Conservation (phyloP, 805 yeast genomes). For the Metschnikowia lunata region DNA sequence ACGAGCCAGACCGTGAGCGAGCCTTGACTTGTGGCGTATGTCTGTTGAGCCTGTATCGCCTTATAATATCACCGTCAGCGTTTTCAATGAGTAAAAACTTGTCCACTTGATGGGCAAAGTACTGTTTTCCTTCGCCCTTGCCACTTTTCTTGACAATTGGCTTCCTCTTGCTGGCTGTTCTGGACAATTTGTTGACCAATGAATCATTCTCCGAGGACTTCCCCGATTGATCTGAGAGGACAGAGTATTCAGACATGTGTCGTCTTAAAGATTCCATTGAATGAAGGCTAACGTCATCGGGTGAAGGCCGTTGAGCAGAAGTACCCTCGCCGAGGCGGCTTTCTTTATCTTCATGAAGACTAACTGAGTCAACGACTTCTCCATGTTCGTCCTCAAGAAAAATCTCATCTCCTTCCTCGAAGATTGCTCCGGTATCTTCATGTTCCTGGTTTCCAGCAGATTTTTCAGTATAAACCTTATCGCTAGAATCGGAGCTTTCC, state of each 20-base stretch:
- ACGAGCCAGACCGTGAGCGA: slow-evolving; percentile 37
- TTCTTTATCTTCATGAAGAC: slow-evolving; percentile 13
- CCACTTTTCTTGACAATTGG: slow-evolving; percentile 30
- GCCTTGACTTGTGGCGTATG: slow-evolving; percentile 27
- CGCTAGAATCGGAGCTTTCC: background rate
- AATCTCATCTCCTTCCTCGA: slow-evolving; percentile 63
- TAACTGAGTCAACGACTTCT: slow-evolving; percentile 63
- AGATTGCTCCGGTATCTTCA: slow-evolving; percentile 27
- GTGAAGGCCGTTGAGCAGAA: background rate
- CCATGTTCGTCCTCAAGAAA: slow-evolving; percentile 83
- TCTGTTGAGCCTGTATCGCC: slow-evolving; percentile 70
- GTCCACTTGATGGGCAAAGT: slow-evolving; percentile 73
- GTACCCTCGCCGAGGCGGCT: background rate
- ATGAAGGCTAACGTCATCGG: slow-evolving; percentile 31
- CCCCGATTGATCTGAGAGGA: slow-evolving; percentile 17
- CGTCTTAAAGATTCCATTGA: slow-evolving; percentile 39
- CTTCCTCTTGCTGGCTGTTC: slow-evolving; percentile 15
- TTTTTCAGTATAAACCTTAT: background rate
- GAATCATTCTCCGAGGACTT: slow-evolving; percentile 13
- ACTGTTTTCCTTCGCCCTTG: slow-evolving; percentile 26
- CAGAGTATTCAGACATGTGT: slow-evolving; percentile 31
- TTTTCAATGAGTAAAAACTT: slow-evolving; percentile 80
- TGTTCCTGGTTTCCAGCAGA: background rate
- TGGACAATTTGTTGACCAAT: slow-evolving; percentile 11
- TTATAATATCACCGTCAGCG: slow-evolving; percentile 85